A percentile compares a stretch with the other conserved stretches of the same genome.
Conservation (phyloP, 106 monocot genomes). For the Narthecium ossifragum region DNA sequence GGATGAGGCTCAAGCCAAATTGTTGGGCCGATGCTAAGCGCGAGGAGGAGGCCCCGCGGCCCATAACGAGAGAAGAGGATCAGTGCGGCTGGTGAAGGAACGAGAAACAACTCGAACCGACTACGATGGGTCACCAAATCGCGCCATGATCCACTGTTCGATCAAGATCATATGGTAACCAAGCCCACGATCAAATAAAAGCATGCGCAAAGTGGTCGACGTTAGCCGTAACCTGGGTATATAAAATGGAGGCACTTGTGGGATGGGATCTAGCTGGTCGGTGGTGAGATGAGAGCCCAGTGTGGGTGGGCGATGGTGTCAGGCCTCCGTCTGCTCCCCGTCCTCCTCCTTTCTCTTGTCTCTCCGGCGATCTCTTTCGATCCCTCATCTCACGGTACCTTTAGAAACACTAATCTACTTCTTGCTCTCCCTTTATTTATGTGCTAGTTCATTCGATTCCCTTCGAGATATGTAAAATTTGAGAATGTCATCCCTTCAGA, state of each 20-base stretch:
- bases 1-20: too few species aligned
- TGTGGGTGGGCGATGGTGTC: neutral
- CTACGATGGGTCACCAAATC: too few species aligned
- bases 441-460: neutral
- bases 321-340: neutral
- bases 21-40: too few species aligned
- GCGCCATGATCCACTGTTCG: too few species aligned
- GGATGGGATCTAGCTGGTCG: neutral
- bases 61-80: too few species aligned
- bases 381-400: neutral
- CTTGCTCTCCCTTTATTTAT: neutral
- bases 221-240: neutral
- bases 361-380: neutral
- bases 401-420: neutral
- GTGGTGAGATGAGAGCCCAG: neutral
- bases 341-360: neutral
- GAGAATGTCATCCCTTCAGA: neutral
- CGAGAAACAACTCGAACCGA: too few species aligned
- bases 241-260: neutral
- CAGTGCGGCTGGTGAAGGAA: too few species aligned
- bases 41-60: too few species aligned
- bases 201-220: neutral
- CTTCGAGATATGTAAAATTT: neutral
- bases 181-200: neutral
- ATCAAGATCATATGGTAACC: too few species aligned